These are phyloP conservation scores for Solanum virginianum DNA, from an alignment of 257 asterid genomes.

Conservation along the genomic window DNA sequence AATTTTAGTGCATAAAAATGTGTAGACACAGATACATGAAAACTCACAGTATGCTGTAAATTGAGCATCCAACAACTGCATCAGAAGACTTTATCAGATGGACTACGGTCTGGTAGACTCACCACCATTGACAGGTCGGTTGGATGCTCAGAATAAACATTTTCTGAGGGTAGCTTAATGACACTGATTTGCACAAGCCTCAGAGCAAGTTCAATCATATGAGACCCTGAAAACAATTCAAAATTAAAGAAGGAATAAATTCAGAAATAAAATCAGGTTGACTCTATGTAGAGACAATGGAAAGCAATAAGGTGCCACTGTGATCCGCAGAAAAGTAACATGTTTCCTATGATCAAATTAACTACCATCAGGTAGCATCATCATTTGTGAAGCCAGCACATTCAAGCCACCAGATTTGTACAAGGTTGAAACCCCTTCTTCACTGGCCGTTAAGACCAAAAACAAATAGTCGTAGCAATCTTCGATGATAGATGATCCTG, in stretches of 20 bases:
- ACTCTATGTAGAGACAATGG: not conserved
- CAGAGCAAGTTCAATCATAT: constrained; percentile 47
- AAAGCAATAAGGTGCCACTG: not conserved
- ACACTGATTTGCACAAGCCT: constrained; percentile 54
- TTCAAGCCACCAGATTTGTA: constrained; percentile 53
- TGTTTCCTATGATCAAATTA: not conserved
- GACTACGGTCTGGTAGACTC: constrained; percentile 7
- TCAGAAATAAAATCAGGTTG: not conserved
- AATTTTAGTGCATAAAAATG: not conserved
- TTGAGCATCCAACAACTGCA: constrained; percentile 3
- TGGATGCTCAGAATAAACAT: constrained; percentile 30
- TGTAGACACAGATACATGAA: not conserved
- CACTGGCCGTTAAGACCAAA: constrained; percentile 51
- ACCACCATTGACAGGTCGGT: constrained; percentile 65
- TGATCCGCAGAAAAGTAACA: not conserved
- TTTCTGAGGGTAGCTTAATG: constrained; percentile 57
- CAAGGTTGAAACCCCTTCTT: constrained; percentile 38
- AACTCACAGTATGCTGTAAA: not conserved
- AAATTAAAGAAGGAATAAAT: not conserved
- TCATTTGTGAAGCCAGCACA: constrained; percentile 52
- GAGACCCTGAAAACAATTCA: constrained; percentile 38
- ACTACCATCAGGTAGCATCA: constrained; percentile 53
- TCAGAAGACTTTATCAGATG: not conserved
- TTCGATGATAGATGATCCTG: constrained; percentile 31
- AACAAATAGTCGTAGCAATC: constrained; percentile 68